Evolutionary conservation across 768 basidiomycete genomes (phyloP), one percentile per base, ranked within the genome.

Genomic region (Ramaria sp.): DNA sequence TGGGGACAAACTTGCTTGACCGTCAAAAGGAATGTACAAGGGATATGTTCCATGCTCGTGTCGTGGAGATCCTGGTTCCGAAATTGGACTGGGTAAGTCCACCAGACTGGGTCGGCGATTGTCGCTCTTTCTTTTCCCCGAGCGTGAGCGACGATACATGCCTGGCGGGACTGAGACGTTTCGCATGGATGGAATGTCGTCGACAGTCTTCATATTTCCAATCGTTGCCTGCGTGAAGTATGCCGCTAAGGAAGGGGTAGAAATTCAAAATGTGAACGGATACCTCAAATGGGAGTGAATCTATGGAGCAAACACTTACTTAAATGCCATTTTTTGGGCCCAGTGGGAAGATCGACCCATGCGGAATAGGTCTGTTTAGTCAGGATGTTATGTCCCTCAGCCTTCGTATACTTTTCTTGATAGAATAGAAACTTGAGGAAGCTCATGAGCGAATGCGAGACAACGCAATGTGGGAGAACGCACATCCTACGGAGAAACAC

Each of bases 321-420:
- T 42, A 91, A 73, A 67, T 90, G 88, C 88, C 87, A 89, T 70
- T 91, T 91, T 49, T 83, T 75, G 55, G 73, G 73, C 42, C 86
- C 83, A 61, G 77, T 78, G 34, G 76, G 77, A 4, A 82, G 81
- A 55, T 80, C 74, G 33, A 84, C 80, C 81, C 81, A 87, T 39
- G 86, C 88, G 0, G 87, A 89, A 66, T 89, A 91, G 0, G 88
- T 90, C 67, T 89, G 88, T 67, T 90, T 90, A 54, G 90, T 82
- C 43, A 88, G 74, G 9, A 77, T 79, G 63, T 86, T 81, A 81
- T 81, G 83, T 51, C 78, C 73, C 1, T 79, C 77, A 15, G 81
- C 79, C 56, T 75, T 66, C 61, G 76, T 61, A 73, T 79, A 84
- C 64, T 84, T 84, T 69, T 91, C 87, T 58, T 87, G 89, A 68